These are phyloP conservation scores for Lactarius indigo DNA, from an alignment of 768 basidiomycete species.

Conservation along the genomic window DNA sequence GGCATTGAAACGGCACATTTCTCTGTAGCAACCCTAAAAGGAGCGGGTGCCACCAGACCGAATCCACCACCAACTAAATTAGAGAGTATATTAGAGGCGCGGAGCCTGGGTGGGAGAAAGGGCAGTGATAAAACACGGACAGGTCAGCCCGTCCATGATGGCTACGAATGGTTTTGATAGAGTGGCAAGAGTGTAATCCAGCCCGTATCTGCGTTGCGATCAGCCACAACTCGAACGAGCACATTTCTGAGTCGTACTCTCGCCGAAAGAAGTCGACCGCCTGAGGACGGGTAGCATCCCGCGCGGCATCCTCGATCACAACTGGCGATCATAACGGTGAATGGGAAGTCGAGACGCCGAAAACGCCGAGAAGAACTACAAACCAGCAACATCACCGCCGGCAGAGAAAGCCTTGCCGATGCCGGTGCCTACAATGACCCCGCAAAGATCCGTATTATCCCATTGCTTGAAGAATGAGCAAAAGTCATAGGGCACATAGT, in stretches of 20 bases:
- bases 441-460: constrained; percentile 65
- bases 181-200: constrained; percentile 68
- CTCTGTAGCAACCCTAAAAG: constrained; percentile 92
- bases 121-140: constrained; percentile 46
- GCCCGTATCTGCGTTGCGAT: constrained; percentile 58
- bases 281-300: constrained; percentile 48
- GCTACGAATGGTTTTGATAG: constrained; percentile 87
- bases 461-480: constrained; percentile 53
- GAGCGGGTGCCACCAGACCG: constrained; percentile 78
- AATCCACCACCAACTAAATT: constrained; percentile 90
- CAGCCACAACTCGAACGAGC: not conserved
- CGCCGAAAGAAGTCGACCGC: constrained; percentile 88
- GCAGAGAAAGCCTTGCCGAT: constrained; percentile 82
- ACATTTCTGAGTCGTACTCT: constrained; percentile 52
- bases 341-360: not conserved
- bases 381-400: constrained; percentile 91
- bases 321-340: constrained; percentile 36
- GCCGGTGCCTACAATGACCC: constrained; percentile 70
- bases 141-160: constrained; percentile 86
- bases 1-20: constrained; percentile 94
- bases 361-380: constrained; percentile 29
- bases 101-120: constrained; percentile 8
- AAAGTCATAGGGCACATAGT: not conserved
- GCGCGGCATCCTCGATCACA: constrained; percentile 50
- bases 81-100: constrained; percentile 12